Evolutionary conservation across 2,329 filamentous ascomycete genomes (phyloP).

Genomic region (Alternaria conjuncta): DNA sequence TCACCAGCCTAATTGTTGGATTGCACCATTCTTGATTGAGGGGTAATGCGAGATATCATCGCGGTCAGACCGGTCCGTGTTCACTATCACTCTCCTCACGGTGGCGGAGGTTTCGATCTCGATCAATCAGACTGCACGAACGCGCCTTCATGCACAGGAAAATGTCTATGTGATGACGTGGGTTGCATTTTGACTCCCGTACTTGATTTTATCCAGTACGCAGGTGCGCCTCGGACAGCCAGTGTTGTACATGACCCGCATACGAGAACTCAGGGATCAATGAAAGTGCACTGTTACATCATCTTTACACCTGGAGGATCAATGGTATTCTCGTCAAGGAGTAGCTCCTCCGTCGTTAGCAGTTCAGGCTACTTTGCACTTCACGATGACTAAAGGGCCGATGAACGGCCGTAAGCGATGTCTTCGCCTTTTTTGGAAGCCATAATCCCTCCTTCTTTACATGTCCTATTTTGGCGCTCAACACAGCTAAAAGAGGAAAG

Average conservation of each 20-base stretch:
- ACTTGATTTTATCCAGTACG: not conserved
- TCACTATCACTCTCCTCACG: not conserved
- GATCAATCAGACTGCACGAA: not conserved
- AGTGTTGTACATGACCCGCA: slow-evolving; percentile 1
- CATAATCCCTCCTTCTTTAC: slow-evolving; percentile 12
- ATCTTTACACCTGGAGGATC: not conserved
- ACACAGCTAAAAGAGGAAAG: not conserved
- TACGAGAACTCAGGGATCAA: slow-evolving; percentile 2
- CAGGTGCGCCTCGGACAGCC: not conserved
- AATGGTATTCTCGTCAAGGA: not conserved
- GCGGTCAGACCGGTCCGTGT: not conserved
- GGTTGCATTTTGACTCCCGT: not conserved
- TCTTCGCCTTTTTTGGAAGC: not conserved
- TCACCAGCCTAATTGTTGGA: not conserved
- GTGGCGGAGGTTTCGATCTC: not conserved
- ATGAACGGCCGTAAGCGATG: not conserved
- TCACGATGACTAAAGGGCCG: not conserved
- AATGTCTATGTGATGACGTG: not conserved
- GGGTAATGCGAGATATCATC: not conserved
- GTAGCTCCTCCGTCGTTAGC: not conserved
- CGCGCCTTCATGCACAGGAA: not conserved
- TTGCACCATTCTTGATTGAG: not conserved
- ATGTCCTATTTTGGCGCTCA: slow-evolving; percentile 16
- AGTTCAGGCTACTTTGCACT: not conserved
- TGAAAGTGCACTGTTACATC: not conserved